These are phyloP conservation scores for Helicocarpus griseus DNA, from an alignment of 2,329 filamentous ascomycete genomes.

Conservation along the genomic window DNA sequence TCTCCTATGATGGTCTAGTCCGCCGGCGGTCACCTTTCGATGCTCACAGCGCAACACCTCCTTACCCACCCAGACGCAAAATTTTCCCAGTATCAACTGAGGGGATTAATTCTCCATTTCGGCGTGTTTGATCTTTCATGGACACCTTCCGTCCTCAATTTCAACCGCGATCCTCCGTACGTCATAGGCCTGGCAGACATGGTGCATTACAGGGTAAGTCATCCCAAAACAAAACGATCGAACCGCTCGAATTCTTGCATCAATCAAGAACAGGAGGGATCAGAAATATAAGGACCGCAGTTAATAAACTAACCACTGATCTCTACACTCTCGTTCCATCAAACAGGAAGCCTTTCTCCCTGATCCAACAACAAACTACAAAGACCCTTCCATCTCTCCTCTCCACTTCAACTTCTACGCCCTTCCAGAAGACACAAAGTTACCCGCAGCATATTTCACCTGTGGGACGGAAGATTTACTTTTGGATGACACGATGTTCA, in stretches of 20 bases:
- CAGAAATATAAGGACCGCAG: too few relatives aligned
- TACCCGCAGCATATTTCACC: constrained; percentile 47
- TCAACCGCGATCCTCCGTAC: constrained; percentile 24
- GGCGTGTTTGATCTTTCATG: constrained; percentile 43
- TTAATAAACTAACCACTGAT: neutral
- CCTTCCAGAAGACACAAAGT: constrained; percentile 18
- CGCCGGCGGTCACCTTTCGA: constrained; percentile 43
- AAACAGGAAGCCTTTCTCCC: constrained; percentile 34
- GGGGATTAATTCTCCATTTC: constrained; percentile 44
- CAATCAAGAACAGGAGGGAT: too few relatives aligned
- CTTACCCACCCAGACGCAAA: constrained; percentile 20
- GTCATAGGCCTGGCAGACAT: constrained; percentile 41
- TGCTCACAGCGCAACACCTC: constrained; percentile 40
- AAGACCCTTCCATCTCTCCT: constrained; percentile 39
- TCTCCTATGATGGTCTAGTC: constrained; percentile 24
- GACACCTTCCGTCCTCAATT: constrained; percentile 33
- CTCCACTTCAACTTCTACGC: constrained; percentile 39
- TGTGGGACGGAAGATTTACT: constrained; percentile 47
- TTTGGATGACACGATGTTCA: constrained; percentile 43
- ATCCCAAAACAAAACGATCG: too few relatives aligned
- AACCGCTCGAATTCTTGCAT: too few relatives aligned
- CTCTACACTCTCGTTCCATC: neutral
- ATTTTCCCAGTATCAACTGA: constrained; percentile 31
- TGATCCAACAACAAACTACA: constrained; percentile 29
- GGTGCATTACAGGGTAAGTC: constrained; percentile 27